These are phyloP conservation scores for Sonneratia caseolaris DNA, from an alignment of 345 rosid genomes.

Conservation along the genomic window DNA sequence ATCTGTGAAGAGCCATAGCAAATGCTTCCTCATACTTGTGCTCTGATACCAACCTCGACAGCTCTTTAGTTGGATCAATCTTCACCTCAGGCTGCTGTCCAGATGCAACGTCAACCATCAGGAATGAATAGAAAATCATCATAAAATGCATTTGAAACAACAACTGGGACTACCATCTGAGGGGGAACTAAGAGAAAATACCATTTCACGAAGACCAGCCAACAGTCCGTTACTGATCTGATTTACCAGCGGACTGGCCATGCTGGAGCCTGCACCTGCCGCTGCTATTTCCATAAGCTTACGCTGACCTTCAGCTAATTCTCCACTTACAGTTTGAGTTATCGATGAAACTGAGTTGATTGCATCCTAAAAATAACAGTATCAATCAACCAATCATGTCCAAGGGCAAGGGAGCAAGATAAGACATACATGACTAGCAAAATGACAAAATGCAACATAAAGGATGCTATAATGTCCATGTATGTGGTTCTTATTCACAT, in stretches of 20 bases:
- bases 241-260: slow-evolving; percentile 33
- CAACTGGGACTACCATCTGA: not conserved
- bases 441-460: not conserved
- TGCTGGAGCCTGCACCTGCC: slow-evolving; percentile 39
- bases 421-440: not conserved
- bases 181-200: slow-evolving; percentile 10
- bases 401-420: not conserved
- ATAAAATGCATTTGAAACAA: not conserved
- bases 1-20: slow-evolving; percentile 49
- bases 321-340: slow-evolving; percentile 50
- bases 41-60: slow-evolving; percentile 45
- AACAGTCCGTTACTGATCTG: slow-evolving; percentile 56
- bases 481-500: not conserved
- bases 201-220: slow-evolving; percentile 42
- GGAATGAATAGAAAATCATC: not conserved
- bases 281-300: slow-evolving; percentile 55
- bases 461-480: not conserved
- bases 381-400: not conserved
- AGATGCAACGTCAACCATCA: not conserved
- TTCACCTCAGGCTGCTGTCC: slow-evolving; percentile 38
- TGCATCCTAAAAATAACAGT: slow-evolving; percentile 36
- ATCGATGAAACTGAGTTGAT: slow-evolving; percentile 52
- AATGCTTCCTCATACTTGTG: slow-evolving; percentile 60
- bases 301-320: slow-evolving; percentile 54
- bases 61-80: slow-evolving; percentile 55